Base-by-base conservation (phyloP, 495 filamentous ascomycete species). In the Cercophora scortea region DNA sequence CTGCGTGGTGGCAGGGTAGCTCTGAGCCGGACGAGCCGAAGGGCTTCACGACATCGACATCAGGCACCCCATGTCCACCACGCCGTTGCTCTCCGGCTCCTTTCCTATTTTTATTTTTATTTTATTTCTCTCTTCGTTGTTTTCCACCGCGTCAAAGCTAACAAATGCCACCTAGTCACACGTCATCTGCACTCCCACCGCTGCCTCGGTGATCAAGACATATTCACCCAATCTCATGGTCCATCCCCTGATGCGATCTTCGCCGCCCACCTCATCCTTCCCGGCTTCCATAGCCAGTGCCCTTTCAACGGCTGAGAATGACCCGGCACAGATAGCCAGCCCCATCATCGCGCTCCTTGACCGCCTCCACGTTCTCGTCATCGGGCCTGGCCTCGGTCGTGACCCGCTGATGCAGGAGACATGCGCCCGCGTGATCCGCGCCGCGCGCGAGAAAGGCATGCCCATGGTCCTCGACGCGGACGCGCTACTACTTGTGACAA, bases 221-320 rank as follows among this genome's bases (percentile, higher is more conserved):
- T 98, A 97, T 75, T 97, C 94, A 36, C 93, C 93, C 9, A 96
- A 97, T 71, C 74, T 98, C 12, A 97, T 98, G 94, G 94, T 98
- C 12, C 94, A 97, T 65, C 94, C 93, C 3, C 78, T 95, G 46
- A 90, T 98, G 78, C 90, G 91, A 34, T 89, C 90, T 69, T 75
- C 79, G 7, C 66, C 72, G 32, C 65, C 60, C 12, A 53, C 56
- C 12, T 35, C 50, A 35, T 52, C 60, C 61, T 25, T 25, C 25
- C 25, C 25, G 25, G 25, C 25, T 5, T 25, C 25, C 25, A 25
- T 25, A 25, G 5, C 25, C 25, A 25, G 5, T 5, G 2, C 25
- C 25, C 25, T 25, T 5, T 54, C 50, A 56, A 66, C 53, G 61
- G 79, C 65, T 63, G 77, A 61, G 59, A 68, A 49, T 41, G 66